A percentile compares a stretch with the other conserved stretches of the same genome.
Conservation (phyloP, 257 asterid species). For the Salvia miltiorrhiza region DNA sequence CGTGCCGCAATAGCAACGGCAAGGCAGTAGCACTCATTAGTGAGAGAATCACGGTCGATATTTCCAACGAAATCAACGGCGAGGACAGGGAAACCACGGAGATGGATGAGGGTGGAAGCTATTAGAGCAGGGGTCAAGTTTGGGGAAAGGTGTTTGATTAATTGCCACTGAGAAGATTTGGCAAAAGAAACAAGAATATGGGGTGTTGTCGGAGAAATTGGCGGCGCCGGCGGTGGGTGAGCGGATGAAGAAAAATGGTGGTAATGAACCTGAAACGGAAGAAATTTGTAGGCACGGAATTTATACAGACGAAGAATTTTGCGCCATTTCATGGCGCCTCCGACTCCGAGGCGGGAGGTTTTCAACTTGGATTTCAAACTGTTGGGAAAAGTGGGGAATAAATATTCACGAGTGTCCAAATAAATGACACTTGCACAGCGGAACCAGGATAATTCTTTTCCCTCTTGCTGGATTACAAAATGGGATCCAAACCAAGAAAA, state of each 20-base stretch:
- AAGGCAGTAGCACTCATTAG: constrained; percentile 41
- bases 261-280: background rate
- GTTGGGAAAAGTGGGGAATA: no score
- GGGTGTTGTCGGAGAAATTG: constrained; percentile 9
- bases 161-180: constrained; percentile 56
- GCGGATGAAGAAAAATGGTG: constrained; percentile 15
- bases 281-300: background rate
- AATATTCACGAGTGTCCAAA: no score
- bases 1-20: constrained; percentile 46
- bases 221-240: constrained; percentile 6
- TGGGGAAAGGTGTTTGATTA: constrained; percentile 46
- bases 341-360: background rate
- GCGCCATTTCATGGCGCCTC: constrained; percentile 7
- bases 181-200: constrained; percentile 12
- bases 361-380: no score
- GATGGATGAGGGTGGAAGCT: constrained; percentile 35
- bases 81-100: constrained; percentile 38
- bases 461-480: no score
- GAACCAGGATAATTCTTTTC: no score
- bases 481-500: no score
- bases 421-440: no score
- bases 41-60: constrained; percentile 25
- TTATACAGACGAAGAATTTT: constrained; percentile 7
- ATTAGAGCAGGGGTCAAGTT: constrained; percentile 33
- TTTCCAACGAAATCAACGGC: constrained; percentile 32